These are phyloP conservation scores for Phialophora expanda DNA, from an alignment of 2,329 filamentous ascomycete genomes.

Conservation along the genomic window DNA sequence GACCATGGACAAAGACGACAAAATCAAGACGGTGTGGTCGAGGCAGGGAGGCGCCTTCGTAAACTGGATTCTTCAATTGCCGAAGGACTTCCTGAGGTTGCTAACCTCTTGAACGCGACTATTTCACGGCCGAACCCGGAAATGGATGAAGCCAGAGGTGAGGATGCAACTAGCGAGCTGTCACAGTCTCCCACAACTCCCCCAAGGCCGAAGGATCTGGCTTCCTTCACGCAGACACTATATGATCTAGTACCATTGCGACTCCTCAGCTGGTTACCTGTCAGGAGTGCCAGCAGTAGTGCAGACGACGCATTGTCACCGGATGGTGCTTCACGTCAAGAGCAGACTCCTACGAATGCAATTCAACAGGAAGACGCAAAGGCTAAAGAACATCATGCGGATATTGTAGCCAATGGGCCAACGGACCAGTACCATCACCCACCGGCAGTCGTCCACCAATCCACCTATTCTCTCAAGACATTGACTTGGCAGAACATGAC, in stretches of 20 bases:
- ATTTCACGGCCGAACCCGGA: not conserved
- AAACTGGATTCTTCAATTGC: slow-evolving; percentile 9
- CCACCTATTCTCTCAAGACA: slow-evolving; percentile 25
- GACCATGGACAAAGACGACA: slow-evolving; percentile 19
- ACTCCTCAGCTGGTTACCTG: slow-evolving; percentile 55
- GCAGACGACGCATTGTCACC: slow-evolving; percentile 32
- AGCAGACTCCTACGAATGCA: not conserved
- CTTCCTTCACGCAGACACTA: slow-evolving; percentile 66
- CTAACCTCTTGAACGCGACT: slow-evolving; percentile 10
- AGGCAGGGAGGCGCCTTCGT: slow-evolving; percentile 23
- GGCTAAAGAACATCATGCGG: not conserved
- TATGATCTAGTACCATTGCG: slow-evolving; percentile 55
- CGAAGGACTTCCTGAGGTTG: slow-evolving; percentile 14
- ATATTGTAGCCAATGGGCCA: not conserved
- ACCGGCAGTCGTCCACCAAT: not conserved
- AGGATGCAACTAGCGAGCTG: not conserved
- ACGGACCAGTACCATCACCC: not conserved
- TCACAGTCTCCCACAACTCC: not conserved
- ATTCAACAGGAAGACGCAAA: not conserved
- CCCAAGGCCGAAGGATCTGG: slow-evolving; percentile 54
- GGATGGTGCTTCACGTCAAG: not conserved
- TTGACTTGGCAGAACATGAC: slow-evolving; percentile 22
- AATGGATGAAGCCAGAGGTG: not conserved
- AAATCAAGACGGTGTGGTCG: slow-evolving; percentile 25
- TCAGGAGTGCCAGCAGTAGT: slow-evolving; percentile 37